A percentile compares a stretch with the other conserved stretches of the same genome.
phyloP scores from a whole-genome alignment of 805 yeast species.

The Ogataea glucozyma region DNA sequence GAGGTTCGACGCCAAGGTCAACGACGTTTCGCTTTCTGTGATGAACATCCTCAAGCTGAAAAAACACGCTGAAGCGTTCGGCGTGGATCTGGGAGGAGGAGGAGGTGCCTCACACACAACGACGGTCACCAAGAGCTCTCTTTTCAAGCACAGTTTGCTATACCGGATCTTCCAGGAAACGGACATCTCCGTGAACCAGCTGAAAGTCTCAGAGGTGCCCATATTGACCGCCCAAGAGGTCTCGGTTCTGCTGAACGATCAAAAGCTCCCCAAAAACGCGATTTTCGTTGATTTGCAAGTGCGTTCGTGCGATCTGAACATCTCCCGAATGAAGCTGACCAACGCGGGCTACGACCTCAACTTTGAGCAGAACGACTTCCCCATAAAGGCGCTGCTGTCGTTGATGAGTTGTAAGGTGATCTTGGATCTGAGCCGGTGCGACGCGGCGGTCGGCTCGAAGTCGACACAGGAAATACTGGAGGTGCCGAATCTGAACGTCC shows the following conservation, averaged over 20 bases:
- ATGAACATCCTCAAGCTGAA: slow-evolving; percentile 7
- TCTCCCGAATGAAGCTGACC: slow-evolving; percentile 21
- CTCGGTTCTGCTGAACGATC: slow-evolving; percentile 3
- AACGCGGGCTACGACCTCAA: slow-evolving; percentile 48
- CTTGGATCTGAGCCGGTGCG: slow-evolving; percentile 25
- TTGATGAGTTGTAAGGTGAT: slow-evolving; percentile 38
- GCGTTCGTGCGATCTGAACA: slow-evolving; percentile 19
- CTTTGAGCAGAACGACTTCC: slow-evolving; percentile 43
- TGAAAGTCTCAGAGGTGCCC: slow-evolving; percentile 31
- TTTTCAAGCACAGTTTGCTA: slow-evolving; percentile 20
- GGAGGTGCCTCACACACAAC: not conserved
- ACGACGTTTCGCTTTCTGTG: slow-evolving; percentile 20
- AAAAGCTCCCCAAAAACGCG: slow-evolving; percentile 9
- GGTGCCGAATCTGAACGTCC: slow-evolving; percentile 32
- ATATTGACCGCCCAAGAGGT: slow-evolving; percentile 19
- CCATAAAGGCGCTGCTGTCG: slow-evolving; percentile 40
- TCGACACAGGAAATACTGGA: slow-evolving; percentile 30
- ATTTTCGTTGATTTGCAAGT: slow-evolving; percentile 20
- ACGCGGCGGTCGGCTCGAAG: slow-evolving; percentile 8
- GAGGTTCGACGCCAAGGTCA: slow-evolving; percentile 13
- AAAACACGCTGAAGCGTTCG: not conserved
- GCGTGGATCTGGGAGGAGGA: not conserved
- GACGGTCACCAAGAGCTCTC: slow-evolving; percentile 7
- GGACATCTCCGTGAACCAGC: slow-evolving; percentile 24
- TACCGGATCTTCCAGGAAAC: slow-evolving; percentile 26